Percentiles rank a stretch among this genome's conserved stretches.
These are phyloP conservation scores for Globisporangium nodosum DNA, from an alignment of 352 stramenopile genomes.

Conservation along the genomic window DNA sequence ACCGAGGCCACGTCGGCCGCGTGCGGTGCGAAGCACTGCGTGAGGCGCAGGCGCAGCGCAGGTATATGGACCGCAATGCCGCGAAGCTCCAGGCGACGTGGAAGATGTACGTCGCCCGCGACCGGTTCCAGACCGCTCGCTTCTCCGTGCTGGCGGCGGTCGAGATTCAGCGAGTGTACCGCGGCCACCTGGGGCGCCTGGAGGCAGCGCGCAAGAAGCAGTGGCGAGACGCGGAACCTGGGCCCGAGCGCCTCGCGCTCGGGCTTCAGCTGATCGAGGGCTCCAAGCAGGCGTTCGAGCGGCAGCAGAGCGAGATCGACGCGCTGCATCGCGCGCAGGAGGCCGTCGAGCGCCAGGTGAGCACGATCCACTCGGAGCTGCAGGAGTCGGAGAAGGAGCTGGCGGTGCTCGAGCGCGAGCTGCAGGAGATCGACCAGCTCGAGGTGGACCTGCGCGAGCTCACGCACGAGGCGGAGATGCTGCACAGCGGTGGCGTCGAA, in stretches of 20 bases:
- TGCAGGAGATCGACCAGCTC: conserved; percentile 92
- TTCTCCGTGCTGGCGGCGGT: conserved; percentile 72
- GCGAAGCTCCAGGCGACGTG: conserved; percentile 86
- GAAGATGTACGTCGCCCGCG: conserved; percentile 75
- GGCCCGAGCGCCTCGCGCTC: conserved; percentile 85
- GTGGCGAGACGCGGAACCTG: conserved; percentile 85
- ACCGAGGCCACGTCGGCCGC: conserved; percentile 59
- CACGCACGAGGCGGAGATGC: conserved; percentile 87
- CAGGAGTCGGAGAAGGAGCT: conserved; percentile 90
- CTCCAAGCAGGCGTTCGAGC: conserved; percentile 90
- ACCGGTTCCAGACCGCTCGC: conserved; percentile 57
- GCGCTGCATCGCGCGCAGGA: conserved; percentile 90
- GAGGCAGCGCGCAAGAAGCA: conserved; percentile 62
- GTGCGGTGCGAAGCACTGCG: conserved; percentile 32
- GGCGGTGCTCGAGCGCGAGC: conserved; percentile 83
- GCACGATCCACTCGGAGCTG: conserved; percentile 87
- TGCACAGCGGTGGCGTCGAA: conserved; percentile 65
- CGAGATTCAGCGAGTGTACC: conserved; percentile 90
- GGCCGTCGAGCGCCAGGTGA: conserved; percentile 83
- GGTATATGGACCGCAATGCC: conserved; percentile 51
- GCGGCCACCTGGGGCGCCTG: conserved; percentile 73
- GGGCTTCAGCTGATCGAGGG: conserved; percentile 91
- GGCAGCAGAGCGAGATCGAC: conserved; percentile 91
- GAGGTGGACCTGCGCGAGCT: conserved; percentile 87
- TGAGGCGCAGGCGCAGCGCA: conserved; percentile 27